Evolutionary conservation across 768 basidiomycete species (phyloP), one percentile per base, ranked within the genome.

Genomic region (Phylloporus rhodoxanthus): DNA sequence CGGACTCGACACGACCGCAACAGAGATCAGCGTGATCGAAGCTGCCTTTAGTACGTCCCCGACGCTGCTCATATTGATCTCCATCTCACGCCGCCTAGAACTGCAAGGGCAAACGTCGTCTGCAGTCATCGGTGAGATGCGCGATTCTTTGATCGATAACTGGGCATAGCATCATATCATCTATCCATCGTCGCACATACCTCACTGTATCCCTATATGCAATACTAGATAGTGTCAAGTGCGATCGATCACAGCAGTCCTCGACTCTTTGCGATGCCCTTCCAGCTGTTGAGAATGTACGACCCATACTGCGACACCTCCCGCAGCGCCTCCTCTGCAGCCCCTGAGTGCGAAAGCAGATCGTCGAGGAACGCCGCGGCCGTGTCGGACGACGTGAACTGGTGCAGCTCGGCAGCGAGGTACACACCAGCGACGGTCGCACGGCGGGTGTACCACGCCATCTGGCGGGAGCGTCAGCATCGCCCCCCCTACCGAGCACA

Each of bases 1-100:
- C n/a, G 96, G 96, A 30, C 77, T 96, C 25, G 96, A 99, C 64
- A 98, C 96, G 53, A 99, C 96, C n/a, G 96, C 96, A 34, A 98
- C 95, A 46, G 96, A 99, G 70, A 91, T 98, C 68, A 90, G 87
- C 60, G 95, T 99, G 33, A 96, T 98, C 60, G 96, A 99, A 68
- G 93, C 94, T 23, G 78, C 92, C 44, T 99, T 99, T 77, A 93
- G 93, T 95, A 62, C 60, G 92, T 82, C 25, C 14, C 33, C 19
- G 14, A 32, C 47, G 43, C 25, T 50, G 44, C 23, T 28, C 21
- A 19, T 34, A 15, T 47, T 8, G n/a, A n/a, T 34, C 17, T 11
- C 29, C 7, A 11, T 17, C 56, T 53, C 28, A 65, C 41, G n/a
- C 40, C 28, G 5, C 3, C 23, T 63, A 91, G 89, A 91, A 69